Evolutionary conservation across 805 yeast species (phyloP), one percentile per base, ranked within the genome.

Genomic region (Metschnikowia arizonensis): DNA sequence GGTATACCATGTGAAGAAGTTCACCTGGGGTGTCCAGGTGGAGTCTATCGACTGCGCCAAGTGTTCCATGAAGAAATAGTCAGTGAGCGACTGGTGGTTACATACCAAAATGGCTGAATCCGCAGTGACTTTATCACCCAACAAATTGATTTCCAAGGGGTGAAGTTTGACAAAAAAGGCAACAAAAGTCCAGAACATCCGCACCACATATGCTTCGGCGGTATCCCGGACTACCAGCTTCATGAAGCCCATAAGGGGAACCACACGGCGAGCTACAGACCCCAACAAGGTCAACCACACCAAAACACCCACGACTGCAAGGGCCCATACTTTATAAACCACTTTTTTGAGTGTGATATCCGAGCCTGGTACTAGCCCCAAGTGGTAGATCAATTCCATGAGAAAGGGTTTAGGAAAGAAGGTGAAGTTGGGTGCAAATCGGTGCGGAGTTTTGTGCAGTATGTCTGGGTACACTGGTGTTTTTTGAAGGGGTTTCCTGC

Each of bases 61-160:
- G 43, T 64, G 65, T 1, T 72, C 69, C 28, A 86, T 64, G 18
- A 83, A 63, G 17, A 81, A 56, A 59, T 82, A 80, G 60, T 88
- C 96, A 11, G 79, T 76, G 7, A 83, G 54, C 0, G 93, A 82
- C 41, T 72, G 72, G 59, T 88, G 96, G 56, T 88, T 88, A 41
- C 78, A 63, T 31, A 73, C 36, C n/a, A 70, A 44, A 21, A 66
- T 48, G 21, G 77, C 68, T 11, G 76, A 60, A 45, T 64, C 69
- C 24, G 65, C 40, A 33, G 52, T 57, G 35, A 73, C 43, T 12
- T 39, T 33, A 47, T 77, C 82, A 11, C 81, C 85, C 10, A 65
- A 46, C 1, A 77, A 49, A 17, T 59, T 55, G 12, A 77, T 52
- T 12, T 62, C 49, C 14, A 76, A 72, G 4, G 61, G 53, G 26